These are phyloP conservation scores for Arabis hirsuta DNA, from an alignment of 345 rosid species.

Conservation along the genomic window DNA sequence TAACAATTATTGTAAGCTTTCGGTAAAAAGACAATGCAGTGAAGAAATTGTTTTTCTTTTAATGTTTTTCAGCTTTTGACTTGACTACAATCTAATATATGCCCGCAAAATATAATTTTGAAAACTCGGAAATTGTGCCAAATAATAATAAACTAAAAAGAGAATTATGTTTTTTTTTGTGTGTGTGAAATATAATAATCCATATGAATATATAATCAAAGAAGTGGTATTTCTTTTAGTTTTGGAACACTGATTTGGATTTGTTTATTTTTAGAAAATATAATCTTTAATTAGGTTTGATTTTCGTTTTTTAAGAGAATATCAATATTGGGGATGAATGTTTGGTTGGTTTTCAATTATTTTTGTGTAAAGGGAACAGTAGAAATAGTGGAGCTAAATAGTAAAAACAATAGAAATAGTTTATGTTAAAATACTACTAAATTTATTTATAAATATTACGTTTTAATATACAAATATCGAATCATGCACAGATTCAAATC, in stretches of 20 bases:
- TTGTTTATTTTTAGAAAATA: no score
- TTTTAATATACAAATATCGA: not conserved
- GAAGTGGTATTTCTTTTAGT: not conserved
- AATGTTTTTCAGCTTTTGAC: conserved; percentile 24
- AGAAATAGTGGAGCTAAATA: conserved; percentile 20
- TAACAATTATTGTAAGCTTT: conserved; percentile 30
- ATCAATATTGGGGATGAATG: conserved; percentile 18
- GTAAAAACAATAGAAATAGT: conserved; percentile 1
- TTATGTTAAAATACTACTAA: not conserved
- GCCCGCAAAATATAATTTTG: not conserved
- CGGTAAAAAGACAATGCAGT: conserved; percentile 32
- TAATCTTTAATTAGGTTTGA: not conserved
- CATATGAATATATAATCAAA: not conserved
- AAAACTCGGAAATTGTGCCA: conserved; percentile 14
- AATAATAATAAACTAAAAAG: not conserved
- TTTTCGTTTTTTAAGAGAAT: conserved; percentile 5
- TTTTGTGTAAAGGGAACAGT: conserved; percentile 10
- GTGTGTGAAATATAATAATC: not conserved
- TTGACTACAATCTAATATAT: conserved; percentile 1
- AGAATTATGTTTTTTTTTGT: not conserved
- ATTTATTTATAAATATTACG: not conserved
- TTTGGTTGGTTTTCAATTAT: conserved; percentile 27
- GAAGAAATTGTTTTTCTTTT: conserved; percentile 31
- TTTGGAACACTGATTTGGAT: not conserved
- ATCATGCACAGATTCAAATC: conserved; percentile 1